Base-by-base conservation (phyloP, 768 basidiomycete species). In the Dacryopinax primogenitus region DNA sequence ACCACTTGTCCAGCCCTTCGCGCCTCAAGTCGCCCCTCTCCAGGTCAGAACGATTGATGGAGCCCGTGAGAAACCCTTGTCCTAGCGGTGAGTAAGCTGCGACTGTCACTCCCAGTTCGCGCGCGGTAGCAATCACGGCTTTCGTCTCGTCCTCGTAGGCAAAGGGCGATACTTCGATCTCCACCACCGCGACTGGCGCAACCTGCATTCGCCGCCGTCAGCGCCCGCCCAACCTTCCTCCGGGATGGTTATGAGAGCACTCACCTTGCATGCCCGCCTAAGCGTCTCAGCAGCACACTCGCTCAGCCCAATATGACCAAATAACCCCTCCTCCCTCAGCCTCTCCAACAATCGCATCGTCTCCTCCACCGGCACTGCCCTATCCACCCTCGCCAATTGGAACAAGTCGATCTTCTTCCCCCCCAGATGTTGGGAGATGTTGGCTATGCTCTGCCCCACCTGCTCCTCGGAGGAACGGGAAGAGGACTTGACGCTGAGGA, bases 111-210 rank as follows among this genome's bases (percentile, higher is more conserved):
- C 79, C 80, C n/a, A 84, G 78, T 66, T 84, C 82, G 58, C 76
- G 72, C 4, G 82, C 81, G 1, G 82, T 78, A 1, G 77, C 77
- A 66, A 86, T 78, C 12, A 85, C 84, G 76, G 45, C 28, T 68
- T 77, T 78, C 16, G 82, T 78, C 63, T 83, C 77, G 26, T 77
- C 75, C 66, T 83, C 82, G 63, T 83, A 84, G 1, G 80, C 77
- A 79, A 83, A 86, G 1, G 82, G 79, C 69, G 83, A 85, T 41
- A 85, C 74, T 71, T 88, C 87, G 63, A 87, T 85, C 71, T 88
- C 86, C 7, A 84, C 82, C 16, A 81, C 77, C 13, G 81, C 77
- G 65, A 86, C 79, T 1, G 82, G 83, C 47, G 80, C 76, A 11
- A 85, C 75, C 81, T 84, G 51, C 21, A 6, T n/a, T n/a, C n/a